Conservation (phyloP, 192 early-diverging fungal species). For the Dispira simplex region DNA sequence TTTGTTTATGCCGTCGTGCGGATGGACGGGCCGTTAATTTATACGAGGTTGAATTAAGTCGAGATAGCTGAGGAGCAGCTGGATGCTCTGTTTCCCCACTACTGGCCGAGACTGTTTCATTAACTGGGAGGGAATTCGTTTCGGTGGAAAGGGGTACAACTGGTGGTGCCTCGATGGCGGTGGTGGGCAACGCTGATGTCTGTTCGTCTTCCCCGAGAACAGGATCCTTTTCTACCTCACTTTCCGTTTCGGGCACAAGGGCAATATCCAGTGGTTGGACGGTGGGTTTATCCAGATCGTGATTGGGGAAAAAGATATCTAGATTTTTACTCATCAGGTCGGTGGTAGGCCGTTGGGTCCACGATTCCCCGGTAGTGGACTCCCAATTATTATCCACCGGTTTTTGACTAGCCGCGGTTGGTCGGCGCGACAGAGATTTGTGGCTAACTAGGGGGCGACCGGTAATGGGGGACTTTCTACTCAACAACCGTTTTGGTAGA, state of each 20-base stretch:
- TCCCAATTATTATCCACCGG: neutral
- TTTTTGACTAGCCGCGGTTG: neutral
- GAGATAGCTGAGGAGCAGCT: too few relatives aligned
- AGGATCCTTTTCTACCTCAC: too few relatives aligned
- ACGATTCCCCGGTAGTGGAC: neutral
- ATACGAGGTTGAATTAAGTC: too few relatives aligned
- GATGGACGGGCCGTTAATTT: too few relatives aligned
- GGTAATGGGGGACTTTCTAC: neutral
- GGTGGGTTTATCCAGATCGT: constrained; percentile 59
- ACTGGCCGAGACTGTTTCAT: too few relatives aligned
- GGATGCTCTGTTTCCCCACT: too few relatives aligned
- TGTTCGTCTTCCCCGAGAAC: too few relatives aligned
- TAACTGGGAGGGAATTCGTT: too few relatives aligned
- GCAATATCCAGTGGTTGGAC: constrained; percentile 21
- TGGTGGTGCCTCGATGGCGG: too few relatives aligned
- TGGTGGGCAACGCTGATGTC: too few relatives aligned
- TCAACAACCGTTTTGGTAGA: neutral
- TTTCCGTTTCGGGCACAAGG: neutral
- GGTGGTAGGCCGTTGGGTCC: constrained; percentile 36
- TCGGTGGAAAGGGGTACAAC: too few relatives aligned
- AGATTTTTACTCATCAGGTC: constrained; percentile 50
- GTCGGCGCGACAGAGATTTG: neutral
- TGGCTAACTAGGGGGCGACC: neutral
- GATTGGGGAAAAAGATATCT: constrained; percentile 56
- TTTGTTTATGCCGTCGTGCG: neutral